Evolutionary conservation across 2,329 filamentous ascomycete genomes (phyloP).

Genomic region (Cyphellophora europaea): DNA sequence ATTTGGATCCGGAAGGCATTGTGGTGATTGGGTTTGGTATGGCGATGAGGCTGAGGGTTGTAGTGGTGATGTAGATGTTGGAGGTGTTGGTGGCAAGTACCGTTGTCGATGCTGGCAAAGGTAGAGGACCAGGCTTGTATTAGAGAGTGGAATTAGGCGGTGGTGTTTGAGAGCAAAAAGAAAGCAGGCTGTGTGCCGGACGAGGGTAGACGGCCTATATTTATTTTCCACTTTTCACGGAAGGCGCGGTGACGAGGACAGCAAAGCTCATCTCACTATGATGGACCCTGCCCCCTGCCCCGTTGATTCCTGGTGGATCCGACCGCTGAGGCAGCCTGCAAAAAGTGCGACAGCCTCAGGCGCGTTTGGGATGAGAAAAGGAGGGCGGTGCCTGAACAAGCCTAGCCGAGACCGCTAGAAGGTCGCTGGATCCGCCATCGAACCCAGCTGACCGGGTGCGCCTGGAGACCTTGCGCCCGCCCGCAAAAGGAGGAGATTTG

Average conservation of each 20-base stretch:
- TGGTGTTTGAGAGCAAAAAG: too few species aligned
- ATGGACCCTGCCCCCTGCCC: neutral
- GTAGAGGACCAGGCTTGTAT: too few species aligned
- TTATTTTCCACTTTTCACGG: constrained; percentile 1
- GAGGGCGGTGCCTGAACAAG: neutral
- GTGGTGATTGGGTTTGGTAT: constrained; percentile 5
- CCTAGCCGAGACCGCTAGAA: neutral
- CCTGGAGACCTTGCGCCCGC: neutral
- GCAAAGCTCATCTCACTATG: neutral
- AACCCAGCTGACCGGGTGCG: constrained; percentile 1
- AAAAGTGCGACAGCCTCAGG: too few species aligned
- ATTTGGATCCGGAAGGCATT: constrained; percentile 22
- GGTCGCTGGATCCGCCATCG: neutral
- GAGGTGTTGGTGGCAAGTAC: too few species aligned
- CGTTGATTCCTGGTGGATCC: neutral
- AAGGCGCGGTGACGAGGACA: neutral
- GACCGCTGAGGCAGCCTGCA: neutral
- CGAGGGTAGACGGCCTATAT: neutral
- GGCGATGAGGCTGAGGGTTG: too few species aligned
- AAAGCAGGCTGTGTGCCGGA: too few species aligned
- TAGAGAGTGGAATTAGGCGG: too few species aligned
- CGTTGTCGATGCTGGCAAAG: too few species aligned
- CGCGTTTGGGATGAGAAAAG: neutral
- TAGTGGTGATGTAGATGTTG: too few species aligned
- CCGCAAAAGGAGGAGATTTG: neutral